A percentile compares a stretch with the other conserved stretches of the same genome.
These are phyloP conservation scores for Candida pini DNA, from an alignment of 805 yeast genomes.

Conservation along the genomic window DNA sequence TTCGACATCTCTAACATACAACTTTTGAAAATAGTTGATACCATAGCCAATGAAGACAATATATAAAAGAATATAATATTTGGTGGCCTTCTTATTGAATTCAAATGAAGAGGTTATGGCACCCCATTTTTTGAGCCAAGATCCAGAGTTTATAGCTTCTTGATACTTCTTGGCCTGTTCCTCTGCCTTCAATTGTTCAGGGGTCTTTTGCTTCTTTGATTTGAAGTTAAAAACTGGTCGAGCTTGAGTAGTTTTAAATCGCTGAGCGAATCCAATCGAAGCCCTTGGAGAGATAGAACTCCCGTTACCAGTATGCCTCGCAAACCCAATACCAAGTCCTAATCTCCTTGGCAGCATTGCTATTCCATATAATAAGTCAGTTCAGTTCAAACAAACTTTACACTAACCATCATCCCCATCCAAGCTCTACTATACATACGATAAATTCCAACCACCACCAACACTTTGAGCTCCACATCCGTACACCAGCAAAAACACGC, in stretches of 20 bases:
- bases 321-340: too few species aligned
- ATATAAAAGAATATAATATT: slow-evolving; percentile 57
- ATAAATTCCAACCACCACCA: too few species aligned
- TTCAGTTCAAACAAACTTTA: too few species aligned
- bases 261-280: too few species aligned
- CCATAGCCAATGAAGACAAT: slow-evolving; percentile 52
- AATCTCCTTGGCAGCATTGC: too few species aligned
- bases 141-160: slow-evolving; percentile 31
- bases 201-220: slow-evolving; percentile 22
- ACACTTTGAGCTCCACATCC: too few species aligned
- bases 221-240: slow-evolving; percentile 25
- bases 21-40: slow-evolving; percentile 58
- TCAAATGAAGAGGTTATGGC: slow-evolving; percentile 48
- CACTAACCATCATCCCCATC: too few species aligned
- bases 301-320: too few species aligned
- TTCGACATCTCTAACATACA: slow-evolving; percentile 61
- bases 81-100: slow-evolving; percentile 59
- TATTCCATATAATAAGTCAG: too few species aligned
- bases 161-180: slow-evolving; percentile 23
- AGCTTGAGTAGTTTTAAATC: slow-evolving; percentile 2
- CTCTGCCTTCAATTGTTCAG: slow-evolving; percentile 24
- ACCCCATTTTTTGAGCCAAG: slow-evolving; percentile 40
- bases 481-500: too few species aligned
- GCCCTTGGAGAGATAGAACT: too few species aligned
- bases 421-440: too few species aligned